Percentiles rank a stretch among this genome's conserved stretches.
Conservation (phyloP, 805 yeast genomes). For the Brettanomyces nanus region DNA sequence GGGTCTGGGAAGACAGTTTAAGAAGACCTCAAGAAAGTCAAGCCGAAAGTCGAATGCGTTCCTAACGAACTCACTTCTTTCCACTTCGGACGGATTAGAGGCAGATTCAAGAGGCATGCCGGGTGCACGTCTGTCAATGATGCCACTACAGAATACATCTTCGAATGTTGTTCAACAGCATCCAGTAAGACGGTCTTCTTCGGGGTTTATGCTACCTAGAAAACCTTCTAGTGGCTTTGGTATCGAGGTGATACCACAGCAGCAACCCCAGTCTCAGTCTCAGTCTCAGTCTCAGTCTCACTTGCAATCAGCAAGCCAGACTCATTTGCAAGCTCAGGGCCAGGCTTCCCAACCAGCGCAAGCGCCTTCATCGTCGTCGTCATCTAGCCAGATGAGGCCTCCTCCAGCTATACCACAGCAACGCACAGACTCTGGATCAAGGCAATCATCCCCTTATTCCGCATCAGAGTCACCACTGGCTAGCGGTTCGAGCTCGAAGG, state of each 20-base stretch:
- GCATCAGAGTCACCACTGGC: background rate
- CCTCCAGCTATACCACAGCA: background rate
- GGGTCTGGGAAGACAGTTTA: constrained; percentile 19
- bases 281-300: background rate
- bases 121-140: constrained; percentile 23
- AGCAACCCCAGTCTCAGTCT: background rate
- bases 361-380: constrained; percentile 1
- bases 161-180: constrained; percentile 5
- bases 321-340: constrained; percentile 4
- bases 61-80: constrained; percentile 14
- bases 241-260: no score
- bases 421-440: constrained; percentile 5
- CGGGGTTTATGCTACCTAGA: background rate
- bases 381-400: no score
- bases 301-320: constrained; percentile 1
- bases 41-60: constrained; percentile 31
- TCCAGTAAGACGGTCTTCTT: background rate
- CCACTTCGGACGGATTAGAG: constrained; percentile 10
- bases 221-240: background rate
- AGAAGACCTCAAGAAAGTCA: constrained; percentile 38
- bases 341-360: constrained; percentile 1
- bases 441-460: constrained; percentile 2
- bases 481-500: constrained; percentile 2
- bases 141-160: constrained; percentile 14
- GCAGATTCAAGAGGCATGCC: constrained; percentile 24